These are phyloP conservation scores for Schizosaccharomyces pombe DNA, from an alignment of 805 yeast species.

Conservation along the genomic window DNA sequence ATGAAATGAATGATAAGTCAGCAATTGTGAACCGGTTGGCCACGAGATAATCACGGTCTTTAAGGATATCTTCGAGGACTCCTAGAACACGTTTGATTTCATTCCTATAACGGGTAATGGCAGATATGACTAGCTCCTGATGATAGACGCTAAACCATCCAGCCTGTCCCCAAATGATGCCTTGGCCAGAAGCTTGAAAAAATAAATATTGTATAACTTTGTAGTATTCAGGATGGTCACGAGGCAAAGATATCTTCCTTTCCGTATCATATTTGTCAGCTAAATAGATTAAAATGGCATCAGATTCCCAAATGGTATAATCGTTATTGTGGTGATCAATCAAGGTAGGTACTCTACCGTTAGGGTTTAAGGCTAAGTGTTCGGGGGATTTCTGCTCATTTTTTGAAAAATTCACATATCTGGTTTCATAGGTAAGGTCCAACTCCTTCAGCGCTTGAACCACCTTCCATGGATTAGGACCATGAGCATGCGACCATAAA, in stretches of 20 bases:
- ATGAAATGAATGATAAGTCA: conserved; percentile 70
- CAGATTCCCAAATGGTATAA: conserved; percentile 56
- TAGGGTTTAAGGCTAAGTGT: conserved; percentile 34
- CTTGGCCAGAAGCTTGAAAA: not conserved
- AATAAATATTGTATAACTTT: not conserved
- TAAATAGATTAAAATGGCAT: conserved; percentile 56
- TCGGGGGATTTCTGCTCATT: conserved; percentile 33
- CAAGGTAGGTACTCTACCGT: conserved; percentile 39
- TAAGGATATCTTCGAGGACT: conserved; percentile 60
- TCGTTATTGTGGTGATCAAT: conserved; percentile 10
- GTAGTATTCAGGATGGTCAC: not conserved
- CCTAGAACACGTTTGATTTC: conserved; percentile 78
- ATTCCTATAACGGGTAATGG: conserved; percentile 62
- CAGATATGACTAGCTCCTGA: conserved; percentile 52
- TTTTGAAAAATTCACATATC: conserved; percentile 17
- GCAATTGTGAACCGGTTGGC: conserved; percentile 58
- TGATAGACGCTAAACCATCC: conserved; percentile 70
- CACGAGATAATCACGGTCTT: conserved; percentile 68
- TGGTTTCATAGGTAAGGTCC: conserved; percentile 50
- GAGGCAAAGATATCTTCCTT: conserved; percentile 11
- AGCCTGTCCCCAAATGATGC: conserved; percentile 28
- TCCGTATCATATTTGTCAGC: conserved; percentile 34
- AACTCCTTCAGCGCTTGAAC: conserved; percentile 75
- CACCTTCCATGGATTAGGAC: conserved; percentile 29
- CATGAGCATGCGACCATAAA: conserved; percentile 13